phyloP scores from a whole-genome alignment of 768 basidiomycete species.

The Tephrocybe sp. region DNA sequence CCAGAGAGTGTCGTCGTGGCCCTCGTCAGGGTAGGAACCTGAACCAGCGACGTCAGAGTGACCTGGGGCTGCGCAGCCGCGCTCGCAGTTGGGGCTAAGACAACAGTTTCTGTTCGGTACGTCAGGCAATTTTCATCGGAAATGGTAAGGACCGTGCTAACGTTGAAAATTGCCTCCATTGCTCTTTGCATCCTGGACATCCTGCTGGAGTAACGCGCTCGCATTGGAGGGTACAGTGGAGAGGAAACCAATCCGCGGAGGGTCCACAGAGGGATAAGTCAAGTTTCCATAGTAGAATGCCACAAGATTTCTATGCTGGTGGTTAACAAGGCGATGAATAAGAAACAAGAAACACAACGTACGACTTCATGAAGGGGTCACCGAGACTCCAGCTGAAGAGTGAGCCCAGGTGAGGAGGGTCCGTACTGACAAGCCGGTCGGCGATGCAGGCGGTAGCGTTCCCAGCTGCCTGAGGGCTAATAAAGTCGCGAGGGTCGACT shows the following conservation, averaged over 20 bases:
- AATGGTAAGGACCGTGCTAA: conserved; percentile 14
- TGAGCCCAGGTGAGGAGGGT: conserved; percentile 51
- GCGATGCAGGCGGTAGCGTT: conserved; percentile 49
- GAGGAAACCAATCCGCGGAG: conserved; percentile 66
- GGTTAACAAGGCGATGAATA: background rate
- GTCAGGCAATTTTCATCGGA: background rate
- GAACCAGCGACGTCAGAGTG: background rate
- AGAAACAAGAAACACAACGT: conserved; percentile 24
- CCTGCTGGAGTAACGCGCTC: conserved; percentile 31
- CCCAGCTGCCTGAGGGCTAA: conserved; percentile 35
- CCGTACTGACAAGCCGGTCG: conserved; percentile 57
- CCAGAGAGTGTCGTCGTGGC: background rate
- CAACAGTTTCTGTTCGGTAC: conserved; percentile 27
- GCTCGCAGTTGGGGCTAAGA: conserved; percentile 34
- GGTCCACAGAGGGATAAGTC: conserved; percentile 63
- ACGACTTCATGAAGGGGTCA: conserved; percentile 73
- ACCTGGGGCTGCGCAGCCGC: conserved; percentile 21
- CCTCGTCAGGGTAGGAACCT: conserved; percentile 13
- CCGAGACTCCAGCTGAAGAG: conserved; percentile 75
- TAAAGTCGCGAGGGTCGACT: conserved; percentile 71
- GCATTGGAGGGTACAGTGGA: conserved; percentile 63
- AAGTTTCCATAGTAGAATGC: conserved; percentile 75
- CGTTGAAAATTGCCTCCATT: conserved; percentile 41
- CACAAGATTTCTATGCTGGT: conserved; percentile 47
- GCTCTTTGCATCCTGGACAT: conserved; percentile 33